Evolutionary conservation across 768 basidiomycete species (phyloP).

Genomic region (Hygrophoropsis aurantiaca): DNA sequence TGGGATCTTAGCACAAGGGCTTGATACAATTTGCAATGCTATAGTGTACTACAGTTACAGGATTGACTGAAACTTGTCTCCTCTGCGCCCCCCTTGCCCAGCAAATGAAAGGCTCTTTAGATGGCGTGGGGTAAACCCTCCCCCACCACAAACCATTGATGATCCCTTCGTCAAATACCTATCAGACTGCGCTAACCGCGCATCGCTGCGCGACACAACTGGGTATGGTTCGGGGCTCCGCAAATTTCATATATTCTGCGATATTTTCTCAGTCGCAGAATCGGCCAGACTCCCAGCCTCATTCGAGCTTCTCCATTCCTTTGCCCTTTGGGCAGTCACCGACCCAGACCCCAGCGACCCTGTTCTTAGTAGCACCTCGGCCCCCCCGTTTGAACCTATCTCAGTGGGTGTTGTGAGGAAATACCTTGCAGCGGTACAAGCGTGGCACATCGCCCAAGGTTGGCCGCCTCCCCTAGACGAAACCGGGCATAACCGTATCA

Average conservation of each 20-base stretch:
- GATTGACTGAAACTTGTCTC: no score
- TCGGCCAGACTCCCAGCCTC: conserved; percentile 22
- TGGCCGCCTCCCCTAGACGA: conserved; percentile 31
- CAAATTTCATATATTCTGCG: conserved; percentile 32
- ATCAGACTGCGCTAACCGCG: conserved; percentile 13
- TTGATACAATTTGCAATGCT: no score
- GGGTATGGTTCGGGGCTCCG: conserved; percentile 13
- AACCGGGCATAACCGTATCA: conserved; percentile 14
- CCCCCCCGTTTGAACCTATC: conserved; percentile 30
- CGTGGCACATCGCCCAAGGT: conserved; percentile 39
- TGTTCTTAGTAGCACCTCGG: neutral
- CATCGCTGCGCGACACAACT: conserved; percentile 18
- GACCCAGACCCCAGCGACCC: conserved; percentile 21
- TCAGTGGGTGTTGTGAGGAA: conserved; percentile 22
- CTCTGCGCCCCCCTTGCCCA: no score
- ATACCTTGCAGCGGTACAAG: conserved; percentile 35
- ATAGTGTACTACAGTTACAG: no score
- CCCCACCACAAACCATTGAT: conserved; percentile 20
- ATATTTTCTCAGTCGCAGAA: conserved; percentile 32
- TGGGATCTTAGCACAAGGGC: no score
- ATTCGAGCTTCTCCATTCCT: conserved; percentile 31
- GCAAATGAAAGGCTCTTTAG: no score
- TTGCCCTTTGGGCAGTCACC: conserved; percentile 34
- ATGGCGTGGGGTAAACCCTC: conserved; percentile 35
- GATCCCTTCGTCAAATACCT: conserved; percentile 19